phyloP scores from a whole-genome alignment of 2,329 filamentous ascomycete species.

The Aureobasidium sp. region DNA sequence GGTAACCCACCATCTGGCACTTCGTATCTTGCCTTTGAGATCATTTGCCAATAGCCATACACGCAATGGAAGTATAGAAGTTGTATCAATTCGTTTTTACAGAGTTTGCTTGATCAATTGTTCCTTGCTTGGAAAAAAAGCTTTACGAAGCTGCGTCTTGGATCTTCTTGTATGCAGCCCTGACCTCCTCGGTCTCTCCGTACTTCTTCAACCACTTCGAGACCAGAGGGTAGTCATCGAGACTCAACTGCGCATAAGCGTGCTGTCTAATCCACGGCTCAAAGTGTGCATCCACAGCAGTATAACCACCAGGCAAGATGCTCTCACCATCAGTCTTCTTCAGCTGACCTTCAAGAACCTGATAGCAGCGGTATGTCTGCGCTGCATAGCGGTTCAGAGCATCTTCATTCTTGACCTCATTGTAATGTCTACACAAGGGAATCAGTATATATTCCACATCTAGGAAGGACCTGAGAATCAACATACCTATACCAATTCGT shows the following conservation, averaged over 20 bases:
- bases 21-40: background rate
- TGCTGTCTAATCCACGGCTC: conserved; percentile 34
- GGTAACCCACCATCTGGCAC: background rate
- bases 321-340: conserved; percentile 30
- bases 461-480: too few species aligned
- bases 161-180: conserved; percentile 32
- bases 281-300: conserved; percentile 35
- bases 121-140: background rate
- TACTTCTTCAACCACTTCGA: conserved; percentile 32
- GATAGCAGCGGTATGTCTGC: conserved; percentile 35
- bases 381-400: conserved; percentile 32
- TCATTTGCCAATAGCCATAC: background rate
- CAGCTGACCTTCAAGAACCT: conserved; percentile 34
- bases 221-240: conserved; percentile 34
- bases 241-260: conserved; percentile 29
- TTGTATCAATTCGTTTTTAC: too few species aligned
- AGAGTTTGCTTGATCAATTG: background rate
- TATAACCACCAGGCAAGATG: conserved; percentile 29
- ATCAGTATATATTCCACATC: background rate
- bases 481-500: conserved; percentile 15
- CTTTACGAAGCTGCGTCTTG: conserved; percentile 9
- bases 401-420: conserved; percentile 33
- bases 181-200: conserved; percentile 29
- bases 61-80: background rate
- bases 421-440: background rate